Evolutionary conservation across 1,139 yeast species (phyloP).

Genomic region (Candida sp.): DNA sequence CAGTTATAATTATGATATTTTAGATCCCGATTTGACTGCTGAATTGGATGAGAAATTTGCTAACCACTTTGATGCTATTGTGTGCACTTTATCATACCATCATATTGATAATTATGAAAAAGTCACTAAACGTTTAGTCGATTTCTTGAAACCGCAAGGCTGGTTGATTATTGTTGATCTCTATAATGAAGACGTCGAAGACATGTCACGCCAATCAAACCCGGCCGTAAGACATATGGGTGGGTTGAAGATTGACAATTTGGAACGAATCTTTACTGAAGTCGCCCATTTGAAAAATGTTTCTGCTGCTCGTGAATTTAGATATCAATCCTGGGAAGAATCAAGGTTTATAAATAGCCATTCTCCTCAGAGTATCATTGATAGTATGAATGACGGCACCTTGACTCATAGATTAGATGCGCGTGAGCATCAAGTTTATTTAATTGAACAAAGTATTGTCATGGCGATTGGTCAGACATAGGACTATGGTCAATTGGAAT

Average conservation of each 20-base stretch:
- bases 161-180: conserved; percentile 34
- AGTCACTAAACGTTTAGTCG: conserved; percentile 27
- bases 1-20: conserved; percentile 23
- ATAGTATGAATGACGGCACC: conserved; percentile 14
- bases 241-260: conserved; percentile 23
- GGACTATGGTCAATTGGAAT: too few species aligned
- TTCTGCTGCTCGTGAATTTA: conserved; percentile 18
- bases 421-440: conserved; percentile 10
- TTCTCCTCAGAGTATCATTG: conserved; percentile 12
- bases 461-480: conserved; percentile 23
- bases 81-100: conserved; percentile 39
- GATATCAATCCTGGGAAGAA: conserved; percentile 20
- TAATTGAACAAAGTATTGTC: conserved; percentile 19
- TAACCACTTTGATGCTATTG: conserved; percentile 26
- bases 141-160: conserved; percentile 33
- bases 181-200: conserved; percentile 29
- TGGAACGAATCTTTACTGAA: conserved; percentile 18
- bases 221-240: conserved; percentile 33
- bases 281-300: conserved; percentile 21
- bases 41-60: conserved; percentile 14
- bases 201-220: conserved; percentile 3
- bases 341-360: conserved; percentile 22
- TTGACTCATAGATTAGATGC: conserved; percentile 10
- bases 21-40: conserved; percentile 17
- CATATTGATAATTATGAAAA: conserved; percentile 31